Conservation (phyloP, 2,329 filamentous ascomycete species). For the Penicillium sp. region DNA sequence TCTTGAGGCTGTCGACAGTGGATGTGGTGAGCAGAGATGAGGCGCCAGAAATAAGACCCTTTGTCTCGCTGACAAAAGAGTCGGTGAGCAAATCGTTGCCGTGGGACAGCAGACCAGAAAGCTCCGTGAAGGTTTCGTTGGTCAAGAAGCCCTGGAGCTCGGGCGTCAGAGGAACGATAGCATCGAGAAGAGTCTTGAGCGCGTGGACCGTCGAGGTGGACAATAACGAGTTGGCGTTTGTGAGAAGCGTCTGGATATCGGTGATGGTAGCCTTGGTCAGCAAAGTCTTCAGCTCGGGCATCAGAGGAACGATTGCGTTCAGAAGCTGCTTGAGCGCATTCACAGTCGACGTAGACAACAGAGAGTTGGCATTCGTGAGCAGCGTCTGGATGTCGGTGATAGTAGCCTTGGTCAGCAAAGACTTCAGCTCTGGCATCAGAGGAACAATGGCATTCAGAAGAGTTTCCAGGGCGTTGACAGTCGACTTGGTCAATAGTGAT, state of each 20-base stretch:
- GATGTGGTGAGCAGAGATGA: conserved; percentile 18
- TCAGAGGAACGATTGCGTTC: conserved; percentile 10
- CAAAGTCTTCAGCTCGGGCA: conserved; percentile 20
- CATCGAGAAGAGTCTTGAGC: conserved; percentile 22
- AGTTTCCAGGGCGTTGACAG: conserved; percentile 7
- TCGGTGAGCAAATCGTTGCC: conserved; percentile 23
- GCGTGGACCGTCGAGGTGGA: conserved; percentile 11
- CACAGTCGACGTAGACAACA: conserved; percentile 7
- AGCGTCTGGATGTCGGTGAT: conserved; percentile 46
- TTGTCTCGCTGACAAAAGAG: conserved; percentile 20
- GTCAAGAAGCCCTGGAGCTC: conserved; percentile 21
- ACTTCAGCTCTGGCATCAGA: conserved; percentile 68
- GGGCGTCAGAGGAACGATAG: conserved; percentile 17
- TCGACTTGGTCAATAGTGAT: conserved; percentile 16
- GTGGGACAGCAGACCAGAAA: conserved; percentile 17
- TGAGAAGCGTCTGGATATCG: conserved; percentile 16
- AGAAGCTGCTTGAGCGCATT: conserved; percentile 22
- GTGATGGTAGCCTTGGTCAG: conserved; percentile 20
- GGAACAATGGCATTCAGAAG: conserved; percentile 17
- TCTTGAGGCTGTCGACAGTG: conserved; percentile 13
- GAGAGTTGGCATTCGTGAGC: conserved; percentile 12
- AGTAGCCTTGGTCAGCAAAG: conserved; percentile 56
- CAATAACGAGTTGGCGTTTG: conserved; percentile 20
- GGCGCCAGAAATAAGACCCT: conserved; percentile 17
- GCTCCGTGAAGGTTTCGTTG: conserved; percentile 17